Evolutionary conservation across 495 filamentous ascomycete genomes (phyloP), one percentile per base, ranked within the genome.

Genomic region (Xylaria curta): DNA sequence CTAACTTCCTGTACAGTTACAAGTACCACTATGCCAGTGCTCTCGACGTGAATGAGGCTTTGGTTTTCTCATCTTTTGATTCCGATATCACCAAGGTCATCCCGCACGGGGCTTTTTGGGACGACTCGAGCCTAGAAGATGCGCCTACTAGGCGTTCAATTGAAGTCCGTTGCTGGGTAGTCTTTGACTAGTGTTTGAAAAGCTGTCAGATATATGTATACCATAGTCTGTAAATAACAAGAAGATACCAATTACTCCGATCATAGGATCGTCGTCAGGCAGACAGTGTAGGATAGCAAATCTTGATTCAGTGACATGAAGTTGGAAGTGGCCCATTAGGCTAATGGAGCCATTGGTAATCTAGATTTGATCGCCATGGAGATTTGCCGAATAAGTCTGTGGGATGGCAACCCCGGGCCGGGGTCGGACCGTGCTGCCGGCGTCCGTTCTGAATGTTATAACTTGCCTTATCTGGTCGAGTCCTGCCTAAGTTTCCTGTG

Each of bases 11-110:
- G n/a, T 42, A 65, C 62, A 78, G 76, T 31, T 78, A 78, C 74
- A 81, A 76, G 73, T 79, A 78, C 61, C 81, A 82, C 75, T 83
- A 83, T 74, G 78, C 73, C 33, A 81, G 79, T 69, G 80, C 76
- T 56, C 78, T 83, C 44, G 81, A 83, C 66, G 72, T 74, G 49
- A 71, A 78, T 47, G 76, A 78, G 64, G 74, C 74, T 8, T 68
- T 76, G 36, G 73, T 78, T 47, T 78, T 78, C 74, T 78, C 76
- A 28, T 78, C 76, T 40, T 78, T 78, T 71, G 76, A 78, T 58
- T 76, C 76, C 19, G 76, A 78, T 59, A 71, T 76, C 38, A 72
- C 64, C 19, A 78, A 78, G 66, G 76, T 78, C 17, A 69, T 24
- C 26, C 76, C 76, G 26, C 76, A 78, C 66, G 76, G 76, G 12